Evolutionary conservation across 768 basidiomycete species (phyloP).

Genomic region (Hygrophorus pudorinus): DNA sequence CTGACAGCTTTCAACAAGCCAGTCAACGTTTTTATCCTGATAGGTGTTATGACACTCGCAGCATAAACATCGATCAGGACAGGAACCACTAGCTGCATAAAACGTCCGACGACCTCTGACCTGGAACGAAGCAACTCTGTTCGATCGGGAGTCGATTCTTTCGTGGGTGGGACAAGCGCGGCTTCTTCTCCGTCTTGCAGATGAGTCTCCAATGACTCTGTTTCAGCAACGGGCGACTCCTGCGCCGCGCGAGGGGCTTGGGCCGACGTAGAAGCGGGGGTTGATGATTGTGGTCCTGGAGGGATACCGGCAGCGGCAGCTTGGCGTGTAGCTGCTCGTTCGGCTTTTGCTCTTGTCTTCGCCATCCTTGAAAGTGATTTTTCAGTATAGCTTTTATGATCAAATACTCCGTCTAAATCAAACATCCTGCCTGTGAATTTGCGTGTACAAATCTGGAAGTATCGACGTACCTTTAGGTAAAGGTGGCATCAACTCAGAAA

Average conservation of each 20-base stretch:
- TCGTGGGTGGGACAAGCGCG: constrained; percentile 22
- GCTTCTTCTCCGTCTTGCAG: constrained; percentile 32
- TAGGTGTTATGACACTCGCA: constrained; percentile 85
- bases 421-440: constrained; percentile 6
- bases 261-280: constrained; percentile 15
- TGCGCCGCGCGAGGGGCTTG: constrained; percentile 17
- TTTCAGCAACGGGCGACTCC: constrained; percentile 15
- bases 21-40: constrained; percentile 82
- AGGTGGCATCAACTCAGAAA: constrained; percentile 90
- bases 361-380: constrained; percentile 67
- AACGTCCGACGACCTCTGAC: constrained; percentile 67
- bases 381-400: constrained; percentile 83
- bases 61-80: constrained; percentile 98
- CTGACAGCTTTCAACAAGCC: constrained; percentile 87
- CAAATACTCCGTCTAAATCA: constrained; percentile 82
- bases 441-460: not conserved
- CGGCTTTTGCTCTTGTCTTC: constrained; percentile 78
- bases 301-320: constrained; percentile 21
- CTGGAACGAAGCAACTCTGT: constrained; percentile 69
- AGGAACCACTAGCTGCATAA: constrained; percentile 84
- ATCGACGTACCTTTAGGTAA: constrained; percentile 67
- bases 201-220: constrained; percentile 23
- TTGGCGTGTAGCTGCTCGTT: constrained; percentile 61
- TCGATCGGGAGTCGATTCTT: constrained; percentile 39
- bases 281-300: constrained; percentile 16